These are phyloP conservation scores for Lactarius indigo DNA, from an alignment of 768 basidiomycete species.

Conservation along the genomic window DNA sequence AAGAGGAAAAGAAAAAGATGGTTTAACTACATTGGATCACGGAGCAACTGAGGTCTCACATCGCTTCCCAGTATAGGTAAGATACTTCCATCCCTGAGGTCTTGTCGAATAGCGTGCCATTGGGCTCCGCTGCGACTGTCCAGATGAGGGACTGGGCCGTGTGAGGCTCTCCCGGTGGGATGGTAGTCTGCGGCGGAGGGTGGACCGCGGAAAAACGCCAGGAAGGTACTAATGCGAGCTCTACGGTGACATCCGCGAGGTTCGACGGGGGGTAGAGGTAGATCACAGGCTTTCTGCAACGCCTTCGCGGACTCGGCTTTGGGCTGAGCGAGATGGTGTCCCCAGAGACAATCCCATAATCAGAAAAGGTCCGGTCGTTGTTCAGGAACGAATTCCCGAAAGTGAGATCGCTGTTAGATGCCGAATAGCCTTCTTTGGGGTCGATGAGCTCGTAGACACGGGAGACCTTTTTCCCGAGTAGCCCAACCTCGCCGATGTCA, in stretches of 20 bases:
- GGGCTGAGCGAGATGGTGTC: background rate
- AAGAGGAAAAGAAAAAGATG: conserved; percentile 5
- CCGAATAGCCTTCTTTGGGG: background rate
- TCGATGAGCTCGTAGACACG: background rate
- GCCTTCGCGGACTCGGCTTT: background rate
- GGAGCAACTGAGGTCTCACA: background rate
- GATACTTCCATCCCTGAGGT: conserved; percentile 10
- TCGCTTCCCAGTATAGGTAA: conserved; percentile 21
- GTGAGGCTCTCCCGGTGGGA: background rate
- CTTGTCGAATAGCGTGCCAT: conserved; percentile 16
- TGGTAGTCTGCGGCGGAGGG: conserved; percentile 1
- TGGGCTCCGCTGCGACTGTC: conserved; percentile 7
- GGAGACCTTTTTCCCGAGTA: conserved; percentile 1
- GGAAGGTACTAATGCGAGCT: background rate
- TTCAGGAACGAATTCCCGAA: background rate
- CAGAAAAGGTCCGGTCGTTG: background rate
- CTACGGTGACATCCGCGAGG: conserved; percentile 10
- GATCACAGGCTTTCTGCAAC: conserved; percentile 14
- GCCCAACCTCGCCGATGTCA: background rate
- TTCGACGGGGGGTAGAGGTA: conserved; percentile 12
- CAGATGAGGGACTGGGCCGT: conserved; percentile 8
- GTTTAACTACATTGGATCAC: background rate
- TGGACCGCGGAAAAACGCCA: conserved; percentile 18
- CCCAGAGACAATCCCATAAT: background rate
- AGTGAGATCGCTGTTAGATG: background rate